Base-by-base conservation (phyloP, 2,329 filamentous ascomycete genomes). In the Botrytis byssoidea region DNA sequence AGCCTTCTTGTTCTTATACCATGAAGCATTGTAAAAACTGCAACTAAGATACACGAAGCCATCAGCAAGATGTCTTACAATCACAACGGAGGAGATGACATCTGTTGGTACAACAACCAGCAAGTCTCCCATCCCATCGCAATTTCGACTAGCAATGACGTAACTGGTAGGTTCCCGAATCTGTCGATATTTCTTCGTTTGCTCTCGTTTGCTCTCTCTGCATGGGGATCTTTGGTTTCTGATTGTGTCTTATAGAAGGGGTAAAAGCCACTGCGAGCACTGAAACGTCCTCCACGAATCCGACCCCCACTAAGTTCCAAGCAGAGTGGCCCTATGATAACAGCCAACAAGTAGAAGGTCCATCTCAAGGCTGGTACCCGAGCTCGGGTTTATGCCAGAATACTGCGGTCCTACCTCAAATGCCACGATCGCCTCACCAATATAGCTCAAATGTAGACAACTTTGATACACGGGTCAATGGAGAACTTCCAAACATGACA, bases 31-130 rank as follows among this genome's bases (percentile, higher is more conserved):
- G 22, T 42, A 32, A 6, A 25, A 12, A 22, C 32, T 5, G 9
- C 9, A 32, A 25, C 5, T n/a, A 5, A n/a, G 8, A 22, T 20
- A 25, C 18, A 57, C n/a, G 18, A 18, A 57, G 7, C 7, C 18
- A 69, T 42, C 48, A 57, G n/a, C 32, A 55, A 29, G 18, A 69
- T 69, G 66, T 32, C 66, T 42, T 57, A 42, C 37, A 69, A 69
- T 7, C 5, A n/a, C 29, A 37, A 48, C 3, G 29, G 2, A 25
- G 18, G 4, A 29, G 37, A 32, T 12, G 40, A 44, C 37, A 3
- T 48, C 6, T 32, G 1, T 20, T 59, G 35, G 48, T 32, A 32
- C n/a, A 10, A 7, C 18, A 20, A 25, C 9, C 32, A 51, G 32
- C 46, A n/a, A 51, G 25, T 29, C 16, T n/a, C 32, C 9, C 18